Percentiles rank a stretch among this genome's conserved stretches.
Conservation (phyloP, 345 rosid species). For the Eucalyptus dawsonii region DNA sequence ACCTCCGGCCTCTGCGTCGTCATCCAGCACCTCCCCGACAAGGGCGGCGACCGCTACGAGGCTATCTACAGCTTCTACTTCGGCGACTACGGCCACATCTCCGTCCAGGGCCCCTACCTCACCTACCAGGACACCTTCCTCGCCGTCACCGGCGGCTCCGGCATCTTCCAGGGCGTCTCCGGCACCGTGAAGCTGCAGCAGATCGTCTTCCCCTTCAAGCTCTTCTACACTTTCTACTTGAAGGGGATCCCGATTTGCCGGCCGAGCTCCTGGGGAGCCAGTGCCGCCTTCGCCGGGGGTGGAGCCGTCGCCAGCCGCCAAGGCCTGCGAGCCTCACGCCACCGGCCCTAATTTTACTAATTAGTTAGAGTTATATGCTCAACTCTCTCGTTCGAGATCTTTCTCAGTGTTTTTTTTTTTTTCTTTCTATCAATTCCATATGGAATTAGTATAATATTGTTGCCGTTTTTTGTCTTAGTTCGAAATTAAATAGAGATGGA, state of each 20-base stretch:
- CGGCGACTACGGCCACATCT: conserved; percentile 43
- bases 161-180: conserved; percentile 36
- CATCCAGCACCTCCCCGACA: conserved; percentile 26
- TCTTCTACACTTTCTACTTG: conserved; percentile 42
- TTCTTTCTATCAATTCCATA: neutral
- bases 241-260: conserved; percentile 29
- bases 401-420: neutral
- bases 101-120: conserved; percentile 39
- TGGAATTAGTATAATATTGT: neutral
- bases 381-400: neutral
- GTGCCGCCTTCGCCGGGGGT: conserved; percentile 21
- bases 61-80: conserved; percentile 47
- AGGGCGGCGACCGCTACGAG: conserved; percentile 39
- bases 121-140: conserved; percentile 31
- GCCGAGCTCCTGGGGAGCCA: conserved; percentile 21
- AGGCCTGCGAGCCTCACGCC: conserved; percentile 32
- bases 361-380: neutral
- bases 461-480: neutral
- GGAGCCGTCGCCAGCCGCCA: conserved; percentile 35
- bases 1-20: conserved; percentile 38
- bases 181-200: conserved; percentile 46
- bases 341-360: conserved; percentile 18
- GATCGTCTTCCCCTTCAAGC: conserved; percentile 38
- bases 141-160: conserved; percentile 41
- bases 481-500: neutral